Percentiles rank a stretch among this genome's conserved stretches.
Evolutionary conservation across 257 asterid genomes (phyloP).

Genomic region (Solanum corneliomulleri): DNA sequence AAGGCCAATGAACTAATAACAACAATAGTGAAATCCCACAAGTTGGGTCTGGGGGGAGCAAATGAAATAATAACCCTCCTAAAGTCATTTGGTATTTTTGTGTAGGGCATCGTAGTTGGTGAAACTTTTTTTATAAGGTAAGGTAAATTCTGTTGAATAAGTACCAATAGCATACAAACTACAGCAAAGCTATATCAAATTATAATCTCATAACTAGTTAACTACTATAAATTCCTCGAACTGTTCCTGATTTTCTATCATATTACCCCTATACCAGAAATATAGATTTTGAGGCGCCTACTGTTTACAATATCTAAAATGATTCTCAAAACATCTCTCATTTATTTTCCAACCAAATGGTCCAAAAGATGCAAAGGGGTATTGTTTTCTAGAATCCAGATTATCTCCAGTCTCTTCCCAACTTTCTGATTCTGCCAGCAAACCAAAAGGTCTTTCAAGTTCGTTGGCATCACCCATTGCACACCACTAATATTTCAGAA

Average conservation of each 20-base stretch:
- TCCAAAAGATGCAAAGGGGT: not conserved
- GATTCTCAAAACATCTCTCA: not conserved
- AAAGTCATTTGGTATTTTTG: not conserved
- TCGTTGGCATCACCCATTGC: not conserved
- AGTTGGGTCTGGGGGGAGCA: not conserved
- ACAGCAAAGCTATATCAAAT: not conserved
- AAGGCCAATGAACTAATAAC: not conserved
- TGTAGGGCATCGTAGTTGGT: not conserved
- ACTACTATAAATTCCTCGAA: not conserved
- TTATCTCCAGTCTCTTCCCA: not conserved
- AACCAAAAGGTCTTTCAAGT: not conserved
- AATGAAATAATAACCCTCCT: not conserved
- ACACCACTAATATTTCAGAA: not conserved
- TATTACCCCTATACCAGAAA: not conserved
- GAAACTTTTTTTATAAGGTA: not conserved
- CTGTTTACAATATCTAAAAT: not conserved
- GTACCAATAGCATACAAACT: not conserved
- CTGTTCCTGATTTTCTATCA: not conserved
- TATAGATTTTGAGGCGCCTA: not conserved
- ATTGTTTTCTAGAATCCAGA: not conserved
- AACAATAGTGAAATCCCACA: not conserved
- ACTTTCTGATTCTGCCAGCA: not conserved
- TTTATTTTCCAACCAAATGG: not conserved
- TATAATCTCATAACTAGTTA: not conserved
- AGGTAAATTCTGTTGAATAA: not conserved